Percentiles rank a stretch among this genome's conserved stretches.
These are phyloP conservation scores for Wickerhamomyces strasburgensis DNA, from an alignment of 805 yeast genomes.

Conservation along the genomic window DNA sequence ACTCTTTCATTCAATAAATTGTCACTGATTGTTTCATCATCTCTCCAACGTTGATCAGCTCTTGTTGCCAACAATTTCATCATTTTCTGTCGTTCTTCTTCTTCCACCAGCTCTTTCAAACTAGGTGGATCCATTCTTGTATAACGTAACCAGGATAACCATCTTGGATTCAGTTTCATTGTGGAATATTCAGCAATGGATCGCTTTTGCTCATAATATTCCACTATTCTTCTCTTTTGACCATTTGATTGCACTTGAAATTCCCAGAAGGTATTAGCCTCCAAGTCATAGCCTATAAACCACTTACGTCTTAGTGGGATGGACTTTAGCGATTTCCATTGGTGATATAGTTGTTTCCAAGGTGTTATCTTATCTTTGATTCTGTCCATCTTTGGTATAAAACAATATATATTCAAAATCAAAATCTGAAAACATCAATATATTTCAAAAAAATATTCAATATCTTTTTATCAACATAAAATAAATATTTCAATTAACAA, in stretches of 20 bases:
- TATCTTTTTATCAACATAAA: too few species aligned
- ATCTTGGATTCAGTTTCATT: constrained; percentile 47
- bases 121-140: constrained; percentile 59
- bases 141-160: constrained; percentile 78
- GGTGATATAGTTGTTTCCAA: constrained; percentile 44
- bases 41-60: constrained; percentile 27
- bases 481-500: too few species aligned
- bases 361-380: constrained; percentile 43
- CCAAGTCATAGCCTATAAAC: constrained; percentile 67
- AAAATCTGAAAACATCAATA: too few species aligned
- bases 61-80: constrained; percentile 34
- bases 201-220: constrained; percentile 44
- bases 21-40: constrained; percentile 14
- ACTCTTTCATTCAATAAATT: constrained; percentile 27
- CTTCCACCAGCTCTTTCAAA: constrained; percentile 54
- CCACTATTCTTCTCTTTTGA: constrained; percentile 55
- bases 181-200: constrained; percentile 45
- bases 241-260: constrained; percentile 49
- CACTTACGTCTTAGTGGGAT: constrained; percentile 68
- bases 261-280: constrained; percentile 86
- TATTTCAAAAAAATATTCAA: too few species aligned
- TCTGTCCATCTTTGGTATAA: too few species aligned
- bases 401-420: too few species aligned
- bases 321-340: constrained; percentile 55
- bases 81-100: constrained; percentile 48